These are phyloP conservation scores for Salix udensis DNA, from an alignment of 345 rosid species.

Conservation along the genomic window DNA sequence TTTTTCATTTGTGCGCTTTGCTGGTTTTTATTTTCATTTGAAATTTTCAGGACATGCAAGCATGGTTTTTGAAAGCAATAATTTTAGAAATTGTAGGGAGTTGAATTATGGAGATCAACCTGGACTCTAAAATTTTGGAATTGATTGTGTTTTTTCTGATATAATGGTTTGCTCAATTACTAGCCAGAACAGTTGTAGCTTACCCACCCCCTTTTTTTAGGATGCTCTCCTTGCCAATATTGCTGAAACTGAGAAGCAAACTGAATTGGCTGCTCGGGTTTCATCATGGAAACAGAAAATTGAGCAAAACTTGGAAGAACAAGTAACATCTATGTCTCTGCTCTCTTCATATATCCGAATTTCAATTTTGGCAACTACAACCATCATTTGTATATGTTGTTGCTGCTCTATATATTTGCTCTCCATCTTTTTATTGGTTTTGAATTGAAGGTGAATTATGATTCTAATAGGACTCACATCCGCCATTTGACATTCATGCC, in stretches of 20 bases:
- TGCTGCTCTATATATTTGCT: background rate
- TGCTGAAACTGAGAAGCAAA: slow-evolving; percentile 86
- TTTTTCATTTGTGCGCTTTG: background rate
- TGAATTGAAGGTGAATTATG: background rate
- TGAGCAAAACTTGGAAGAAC: slow-evolving; percentile 86
- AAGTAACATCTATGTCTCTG: slow-evolving; percentile 39
- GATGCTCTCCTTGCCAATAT: slow-evolving; percentile 93
- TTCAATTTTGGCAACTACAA: background rate
- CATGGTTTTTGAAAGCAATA: background rate
- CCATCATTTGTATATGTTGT: background rate
- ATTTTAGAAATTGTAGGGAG: background rate
- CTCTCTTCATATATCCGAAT: background rate
- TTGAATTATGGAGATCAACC: background rate
- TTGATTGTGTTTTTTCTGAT: background rate
- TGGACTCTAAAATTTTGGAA: background rate
- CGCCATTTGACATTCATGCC: slow-evolving; percentile 90
- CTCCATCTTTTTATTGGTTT: background rate
- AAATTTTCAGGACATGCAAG: background rate
- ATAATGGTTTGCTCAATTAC: background rate
- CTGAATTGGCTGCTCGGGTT: slow-evolving; percentile 89
- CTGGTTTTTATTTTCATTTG: background rate
- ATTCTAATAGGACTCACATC: slow-evolving; percentile 63
- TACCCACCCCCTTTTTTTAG: slow-evolving; percentile 27
- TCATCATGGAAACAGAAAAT: slow-evolving; percentile 93
- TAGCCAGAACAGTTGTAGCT: background rate